These are phyloP conservation scores for Cladosporium sp. DNA, from an alignment of 2,329 filamentous ascomycete species.

Conservation along the genomic window DNA sequence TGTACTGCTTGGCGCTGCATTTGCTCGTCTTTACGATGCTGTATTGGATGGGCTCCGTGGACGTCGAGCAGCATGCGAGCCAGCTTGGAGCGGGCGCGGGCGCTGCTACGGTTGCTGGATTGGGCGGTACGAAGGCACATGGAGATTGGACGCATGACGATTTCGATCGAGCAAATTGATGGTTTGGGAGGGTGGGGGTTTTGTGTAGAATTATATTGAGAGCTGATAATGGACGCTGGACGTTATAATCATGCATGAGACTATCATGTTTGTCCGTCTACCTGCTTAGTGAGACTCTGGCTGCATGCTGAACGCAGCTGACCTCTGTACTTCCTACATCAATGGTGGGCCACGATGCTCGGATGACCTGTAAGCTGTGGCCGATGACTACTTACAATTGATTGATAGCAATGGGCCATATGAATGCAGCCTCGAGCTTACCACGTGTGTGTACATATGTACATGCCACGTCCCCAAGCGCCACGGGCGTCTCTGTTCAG, in stretches of 20 bases:
- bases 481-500: background rate
- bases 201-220: background rate
- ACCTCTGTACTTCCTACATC: conserved; percentile 3
- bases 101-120: conserved; percentile 29
- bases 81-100: conserved; percentile 44
- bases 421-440: too few relatives aligned
- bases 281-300: background rate
- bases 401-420: too few relatives aligned
- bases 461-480: background rate
- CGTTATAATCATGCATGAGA: background rate
- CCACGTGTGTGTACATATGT: too few relatives aligned
- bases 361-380: too few relatives aligned
- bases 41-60: conserved; percentile 72
- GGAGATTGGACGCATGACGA: conserved; percentile 14
- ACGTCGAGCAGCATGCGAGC: conserved; percentile 60
- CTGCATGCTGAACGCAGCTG: background rate
- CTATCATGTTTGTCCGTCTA: too few relatives aligned
- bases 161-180: conserved; percentile 7
- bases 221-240: background rate
- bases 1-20: conserved; percentile 85
- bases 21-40: conserved; percentile 80
- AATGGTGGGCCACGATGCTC: background rate
- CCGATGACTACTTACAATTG: too few relatives aligned
- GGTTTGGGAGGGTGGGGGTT: background rate
- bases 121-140: conserved; percentile 18